Base-by-base conservation (phyloP, 2,329 filamentous ascomycete species). In the Ceratocystis eucalypticola region DNA sequence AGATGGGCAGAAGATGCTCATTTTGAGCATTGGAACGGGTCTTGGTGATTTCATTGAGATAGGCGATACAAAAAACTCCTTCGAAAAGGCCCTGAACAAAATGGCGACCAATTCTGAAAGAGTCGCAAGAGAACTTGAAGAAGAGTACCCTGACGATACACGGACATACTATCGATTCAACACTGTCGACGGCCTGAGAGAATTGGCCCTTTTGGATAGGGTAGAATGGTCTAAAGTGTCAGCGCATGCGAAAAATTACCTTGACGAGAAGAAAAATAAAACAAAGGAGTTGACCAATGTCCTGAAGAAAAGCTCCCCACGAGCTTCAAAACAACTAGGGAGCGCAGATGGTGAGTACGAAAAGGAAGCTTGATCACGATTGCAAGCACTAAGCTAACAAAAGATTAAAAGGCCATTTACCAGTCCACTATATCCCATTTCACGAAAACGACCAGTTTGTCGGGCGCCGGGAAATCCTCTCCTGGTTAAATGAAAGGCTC, bases 1-100 rank as follows among this genome's bases (percentile, higher is more conserved):
- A 20, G 20, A 20, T 20, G 20, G 20, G 20, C 20, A 20, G 20
- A 20, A 20, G 20, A 25, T 65, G 12, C 70, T 64, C 7, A 45
- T 73, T 25, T 67, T 73, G 1, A 73, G 72, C 48, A 71, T 73
- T 37, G 71, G 72, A 5, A 72, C 72, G 0, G 72, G 72, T 2
- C 67, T 71, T 5, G 69, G 70, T 7, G 37, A 69, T 7, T 67
- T 71, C 10, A 68, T 71, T 17, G 45, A 37, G 0, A 20, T 20
- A 20, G 20, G 20, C 1, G 20, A 20, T 20, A 20, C 20, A 20
- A 20, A 20, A 20, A 20, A 20, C 20, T 20, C 20, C 20, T 20
- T 20, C 20, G 20, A 20, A 20, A 20, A 20, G 20, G 20, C 20
- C 20, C 20, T 20, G 20, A 20, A 20, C 20, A 20, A 20, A 20